Evolutionary conservation across 345 rosid species (phyloP), one percentile per base, ranked within the genome.

Genomic region (Bruguiera parviflora): DNA sequence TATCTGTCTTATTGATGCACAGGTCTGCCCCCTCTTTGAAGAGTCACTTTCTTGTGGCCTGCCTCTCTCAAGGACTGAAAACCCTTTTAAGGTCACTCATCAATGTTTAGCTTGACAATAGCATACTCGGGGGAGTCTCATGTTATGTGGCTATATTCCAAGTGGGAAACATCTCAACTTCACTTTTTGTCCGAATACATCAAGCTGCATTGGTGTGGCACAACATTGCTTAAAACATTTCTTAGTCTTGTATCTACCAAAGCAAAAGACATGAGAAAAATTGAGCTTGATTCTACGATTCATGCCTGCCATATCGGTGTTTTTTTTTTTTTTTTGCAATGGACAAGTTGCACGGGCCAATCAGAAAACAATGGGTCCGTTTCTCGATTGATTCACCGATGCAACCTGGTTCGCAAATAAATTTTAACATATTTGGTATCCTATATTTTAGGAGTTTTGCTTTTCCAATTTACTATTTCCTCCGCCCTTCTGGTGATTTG

Each of bases 11-110:
- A 28, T 65, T 65, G 77, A 68, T 61, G 67, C 66, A 57, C 61
- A 63, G 73, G 39, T 39, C 71, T 78, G 76, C 77, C 82, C 80
- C 58, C 43, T 25, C 49, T 64, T 66, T 39, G 87, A 87, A 74
- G 78, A 70, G 84, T 82, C 92, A 75, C 77, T 65, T 47, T 87
- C 85, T 55, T 67, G 43, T 59, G 64, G 55, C 58, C 29, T 53
- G 74, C 19, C 62, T 39, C 64, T 66, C 29, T 71, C 63, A 5
- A 13, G 59, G 66, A 74, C 35, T 61, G 31, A 28, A 24, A 59
- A 39, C 69, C 52, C 64, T 53, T 27, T 18, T 65, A 65, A 67
- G 51, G 79, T 71, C 78, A 73, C 75, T 61, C 68, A 28, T 57
- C 66, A 28, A 31, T 33, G 64, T n/a, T 52, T 63, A 39, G 58